Conservation (phyloP, 208 protist genomes). For the Leptomonas pyrrhocoris region DNA sequence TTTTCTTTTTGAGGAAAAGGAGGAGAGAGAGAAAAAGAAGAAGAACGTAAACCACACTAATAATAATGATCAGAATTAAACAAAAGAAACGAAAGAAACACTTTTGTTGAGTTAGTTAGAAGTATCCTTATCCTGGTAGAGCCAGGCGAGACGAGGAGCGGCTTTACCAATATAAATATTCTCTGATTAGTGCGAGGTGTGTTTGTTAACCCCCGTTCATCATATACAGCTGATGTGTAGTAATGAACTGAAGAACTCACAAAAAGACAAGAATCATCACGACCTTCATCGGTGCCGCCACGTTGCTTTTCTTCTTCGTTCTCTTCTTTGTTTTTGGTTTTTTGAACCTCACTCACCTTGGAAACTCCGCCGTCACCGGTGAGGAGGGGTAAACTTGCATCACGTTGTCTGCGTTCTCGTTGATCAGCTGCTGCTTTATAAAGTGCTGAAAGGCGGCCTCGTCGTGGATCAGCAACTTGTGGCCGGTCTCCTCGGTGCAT, state of each 20-base stretch:
- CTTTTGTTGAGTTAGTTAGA: not conserved
- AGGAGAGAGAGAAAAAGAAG: not conserved
- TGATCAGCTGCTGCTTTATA: constrained; percentile 61
- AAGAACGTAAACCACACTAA: no score
- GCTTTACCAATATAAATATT: no score
- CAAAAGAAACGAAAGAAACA: constrained; percentile 28
- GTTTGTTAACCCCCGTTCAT: no score
- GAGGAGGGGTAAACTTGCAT: constrained; percentile 54
- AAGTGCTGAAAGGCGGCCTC: constrained; percentile 73
- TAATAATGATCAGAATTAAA: not conserved
- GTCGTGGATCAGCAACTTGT: constrained; percentile 59
- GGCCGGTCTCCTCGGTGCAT: constrained; percentile 28
- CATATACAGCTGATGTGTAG: no score
- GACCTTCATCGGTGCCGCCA: not conserved
- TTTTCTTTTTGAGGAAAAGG: not conserved
- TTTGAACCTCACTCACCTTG: not conserved
- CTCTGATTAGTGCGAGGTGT: no score
- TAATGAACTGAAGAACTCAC: no score
- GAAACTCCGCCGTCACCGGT: not conserved
- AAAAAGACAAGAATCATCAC: no score
- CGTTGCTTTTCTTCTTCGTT: no score
- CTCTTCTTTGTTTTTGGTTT: not conserved
- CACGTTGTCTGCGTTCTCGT: constrained; percentile 71
- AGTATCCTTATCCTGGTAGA: no score
- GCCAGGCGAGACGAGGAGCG: no score